Evolutionary conservation across 2,329 filamentous ascomycete genomes (phyloP).

Genomic region (Calonectria henricotiae): DNA sequence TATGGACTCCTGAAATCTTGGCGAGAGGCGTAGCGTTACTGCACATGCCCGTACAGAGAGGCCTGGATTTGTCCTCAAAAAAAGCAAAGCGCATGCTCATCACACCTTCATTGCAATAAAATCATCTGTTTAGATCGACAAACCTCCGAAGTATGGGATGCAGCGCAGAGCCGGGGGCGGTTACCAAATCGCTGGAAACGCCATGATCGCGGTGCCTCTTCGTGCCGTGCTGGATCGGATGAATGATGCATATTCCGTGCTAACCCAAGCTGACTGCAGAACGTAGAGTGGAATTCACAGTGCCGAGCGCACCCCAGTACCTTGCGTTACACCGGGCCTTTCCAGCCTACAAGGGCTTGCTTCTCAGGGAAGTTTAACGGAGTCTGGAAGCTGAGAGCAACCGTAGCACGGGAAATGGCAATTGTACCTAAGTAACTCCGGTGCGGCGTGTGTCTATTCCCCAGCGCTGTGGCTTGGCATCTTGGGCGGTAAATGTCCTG

Average conservation of each 20-base stretch:
- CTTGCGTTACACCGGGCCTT: conserved; percentile 31
- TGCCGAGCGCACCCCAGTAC: conserved; percentile 20
- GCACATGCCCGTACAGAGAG: background rate
- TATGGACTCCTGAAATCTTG: background rate
- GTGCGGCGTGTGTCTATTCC: conserved; percentile 1
- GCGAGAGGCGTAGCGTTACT: background rate
- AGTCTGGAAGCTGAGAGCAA: background rate
- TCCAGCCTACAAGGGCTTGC: background rate
- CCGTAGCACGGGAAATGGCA: background rate
- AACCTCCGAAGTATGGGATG: conserved; percentile 12
- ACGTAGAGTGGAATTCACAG: background rate
- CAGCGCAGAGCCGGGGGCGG: conserved; percentile 14
- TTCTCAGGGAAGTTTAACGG: conserved; percentile 7
- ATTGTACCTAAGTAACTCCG: background rate
- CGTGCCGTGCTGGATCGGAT: conserved; percentile 48
- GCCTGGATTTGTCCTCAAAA: background rate
- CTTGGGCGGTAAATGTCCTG: conserved; percentile 1
- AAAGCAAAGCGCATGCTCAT: no score
- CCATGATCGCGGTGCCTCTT: conserved; percentile 39
- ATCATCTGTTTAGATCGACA: background rate
- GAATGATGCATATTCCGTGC: conserved; percentile 48
- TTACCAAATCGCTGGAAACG: conserved; percentile 36
- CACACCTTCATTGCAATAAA: no score
- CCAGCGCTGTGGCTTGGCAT: conserved; percentile 9
- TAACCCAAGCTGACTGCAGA: conserved; percentile 35